Evolutionary conservation across 129 eudicot genomes (phyloP).

Genomic region (Heracleum sosnowskyi): DNA sequence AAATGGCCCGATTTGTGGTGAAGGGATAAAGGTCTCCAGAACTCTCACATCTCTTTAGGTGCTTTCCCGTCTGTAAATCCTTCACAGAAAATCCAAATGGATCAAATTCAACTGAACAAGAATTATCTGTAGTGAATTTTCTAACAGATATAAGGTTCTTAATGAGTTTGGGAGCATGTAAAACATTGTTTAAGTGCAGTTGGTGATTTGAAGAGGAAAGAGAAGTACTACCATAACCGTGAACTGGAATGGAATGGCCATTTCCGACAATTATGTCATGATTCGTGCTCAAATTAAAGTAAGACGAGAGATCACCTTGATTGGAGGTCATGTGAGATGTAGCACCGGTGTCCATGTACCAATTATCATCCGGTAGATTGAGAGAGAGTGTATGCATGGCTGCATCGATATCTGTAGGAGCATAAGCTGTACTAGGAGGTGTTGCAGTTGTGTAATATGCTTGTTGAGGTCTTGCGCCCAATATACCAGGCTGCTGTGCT

Average conservation of each 20-base stretch:
- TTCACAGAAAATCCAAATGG: too few species aligned
- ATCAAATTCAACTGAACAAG: too few species aligned
- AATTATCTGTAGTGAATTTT: too few species aligned
- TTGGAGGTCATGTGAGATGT: background rate
- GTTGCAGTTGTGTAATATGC: background rate
- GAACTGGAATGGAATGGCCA: background rate
- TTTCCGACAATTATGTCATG: background rate
- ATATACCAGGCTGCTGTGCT: background rate
- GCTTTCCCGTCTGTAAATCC: too few species aligned
- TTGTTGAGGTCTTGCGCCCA: background rate
- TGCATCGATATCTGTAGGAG: background rate
- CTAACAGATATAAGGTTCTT: too few species aligned
- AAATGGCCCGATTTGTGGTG: too few species aligned
- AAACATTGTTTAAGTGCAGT: too few species aligned
- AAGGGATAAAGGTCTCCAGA: too few species aligned
- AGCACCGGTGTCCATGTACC: constrained; percentile 3
- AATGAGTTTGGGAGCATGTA: too few species aligned
- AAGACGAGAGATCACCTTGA: background rate
- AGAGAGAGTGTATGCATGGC: background rate
- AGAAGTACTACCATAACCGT: background rate
- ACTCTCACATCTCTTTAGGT: too few species aligned
- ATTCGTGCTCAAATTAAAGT: background rate
- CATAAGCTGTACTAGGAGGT: background rate
- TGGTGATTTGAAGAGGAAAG: background rate
- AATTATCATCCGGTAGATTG: background rate